Evolutionary conservation across 192 early-diverging fungal species (phyloP), one percentile per base, ranked within the genome.

Genomic region (Gamsiella multidivaricata): DNA sequence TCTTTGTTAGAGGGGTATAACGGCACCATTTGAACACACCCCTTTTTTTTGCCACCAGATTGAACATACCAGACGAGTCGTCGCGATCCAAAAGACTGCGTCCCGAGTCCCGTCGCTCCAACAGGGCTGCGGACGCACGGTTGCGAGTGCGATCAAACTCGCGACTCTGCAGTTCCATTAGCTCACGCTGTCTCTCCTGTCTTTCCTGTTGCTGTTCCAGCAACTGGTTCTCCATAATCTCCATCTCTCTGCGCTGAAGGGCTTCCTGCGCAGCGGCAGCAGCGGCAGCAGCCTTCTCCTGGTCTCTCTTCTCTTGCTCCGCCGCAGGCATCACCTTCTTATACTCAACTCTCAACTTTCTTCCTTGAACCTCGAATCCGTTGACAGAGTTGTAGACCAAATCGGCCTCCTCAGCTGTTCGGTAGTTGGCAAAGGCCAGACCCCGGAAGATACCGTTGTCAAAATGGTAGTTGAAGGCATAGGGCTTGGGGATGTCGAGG

Each of bases 381-480:
- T 94, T 94, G 33, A 94, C 83, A 22, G 87, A 78, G 25, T 87
- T 82, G 29, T 89, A 86, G 14, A 91, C 91, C 32, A 87, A 63
- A 54, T 90, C 91, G 0, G 92, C 88, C 76, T 94, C 92, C 67
- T 94, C 88, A 22, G 90, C 87, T 0, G 89, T 91, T 26, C 91
- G 84, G 59, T 92, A 94, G 74, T 94, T 94, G 31, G 91, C 92
- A 86, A 94, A 94, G 5, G 91, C 91, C 58, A 94, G 75, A 8
- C 92, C 92, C 65, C 92, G 88, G 83, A 94, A 94, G 43, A 92
- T 82, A 36, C 91, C 86, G 55, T 89, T 89, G 70, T 94, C 92
- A 72, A 90, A 94, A 66, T 94, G 92, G 65, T 94, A 94, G 79
- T 94, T 94, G 80, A 94, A 91, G 23, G 92, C 92, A 76, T 91